A percentile compares a stretch with the other conserved stretches of the same genome.
Evolutionary conservation across 2,329 filamentous ascomycete genomes (phyloP).

Genomic region (Fusarium sp.): DNA sequence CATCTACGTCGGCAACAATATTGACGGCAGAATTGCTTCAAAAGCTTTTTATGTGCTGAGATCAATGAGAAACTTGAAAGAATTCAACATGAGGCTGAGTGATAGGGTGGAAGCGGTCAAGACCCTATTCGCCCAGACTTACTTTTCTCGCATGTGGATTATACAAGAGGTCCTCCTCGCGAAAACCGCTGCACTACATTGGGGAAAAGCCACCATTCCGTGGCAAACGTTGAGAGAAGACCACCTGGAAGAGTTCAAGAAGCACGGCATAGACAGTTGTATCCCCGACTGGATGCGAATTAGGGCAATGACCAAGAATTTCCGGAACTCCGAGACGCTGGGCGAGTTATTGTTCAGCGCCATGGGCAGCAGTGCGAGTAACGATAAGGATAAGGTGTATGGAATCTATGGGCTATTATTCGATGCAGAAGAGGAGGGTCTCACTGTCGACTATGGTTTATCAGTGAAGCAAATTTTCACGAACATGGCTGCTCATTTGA

Average conservation of each 20-base stretch:
- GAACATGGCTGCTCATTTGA: background rate
- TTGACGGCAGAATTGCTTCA: background rate
- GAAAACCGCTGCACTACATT: fast-evolving
- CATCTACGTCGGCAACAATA: background rate
- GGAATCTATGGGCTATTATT: background rate
- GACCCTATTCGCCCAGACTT: background rate
- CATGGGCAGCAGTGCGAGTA: background rate
- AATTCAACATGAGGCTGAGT: background rate
- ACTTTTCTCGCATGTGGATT: background rate
- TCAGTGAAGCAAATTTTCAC: background rate
- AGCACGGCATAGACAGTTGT: background rate
- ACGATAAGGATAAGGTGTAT: background rate
- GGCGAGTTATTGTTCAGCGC: background rate
- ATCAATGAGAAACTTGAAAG: fast-evolving
- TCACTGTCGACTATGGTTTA: background rate
- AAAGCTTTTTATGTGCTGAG: background rate
- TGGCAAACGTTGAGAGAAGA: background rate
- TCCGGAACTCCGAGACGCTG: background rate
- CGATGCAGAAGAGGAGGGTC: background rate
- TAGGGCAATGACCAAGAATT: background rate
- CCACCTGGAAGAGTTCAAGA: background rate
- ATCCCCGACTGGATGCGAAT: background rate
- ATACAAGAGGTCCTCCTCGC: background rate
- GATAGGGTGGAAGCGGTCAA: background rate
- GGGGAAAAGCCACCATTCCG: background rate